Evolutionary conservation across 2,329 filamentous ascomycete genomes (phyloP), one percentile per base, ranked within the genome.

Genomic region (Trichophyton benhamiae): DNA sequence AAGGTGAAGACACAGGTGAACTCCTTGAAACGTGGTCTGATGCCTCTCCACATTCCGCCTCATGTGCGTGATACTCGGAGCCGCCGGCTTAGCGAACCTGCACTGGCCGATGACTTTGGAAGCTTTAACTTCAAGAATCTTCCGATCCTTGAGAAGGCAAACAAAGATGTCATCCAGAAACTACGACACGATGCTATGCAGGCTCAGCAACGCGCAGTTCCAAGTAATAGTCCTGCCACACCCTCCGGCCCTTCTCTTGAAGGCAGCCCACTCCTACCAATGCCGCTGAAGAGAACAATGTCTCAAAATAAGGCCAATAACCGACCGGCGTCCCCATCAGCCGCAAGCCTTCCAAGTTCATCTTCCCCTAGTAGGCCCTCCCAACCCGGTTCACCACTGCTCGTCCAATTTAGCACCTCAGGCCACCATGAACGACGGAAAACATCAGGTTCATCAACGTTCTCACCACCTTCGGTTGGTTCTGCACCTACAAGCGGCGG

Each of bases 161-260:
- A 99, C 75, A 99, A 99, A 72, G 94, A 99, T 69, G 91, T 97
- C 33, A 96, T 99, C 36, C 91, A 97, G 69, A 97, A 97, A 72
- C 79, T 99, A 62, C 86, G 91, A 9, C 90, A 91, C 22, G 91
- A 97, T 73, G 91, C 94, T 2, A 81, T 96, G 77, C 91, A 87
- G 68, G 80, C 81, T 41, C 83, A 85, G 67, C 79, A 80, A 63
- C 83, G 84, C 65, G 72, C 75, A 61, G 66, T 73, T n/a, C 66
- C 67, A 2, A 72, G 73, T 5, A 64, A 68, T 41, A 68, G 69
- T 8, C 68, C 74, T 27, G 69, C 66, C 8, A 69, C 70, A 3
- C 66, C 74, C 36, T 84, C 88, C 0, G 84, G 81, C 0, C 83
- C 87, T 4, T 84, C 83, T 1, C 76, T 95, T 5, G 94, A 97